Evolutionary conservation across 2,329 filamentous ascomycete genomes (phyloP).

Genomic region (Sarocladium strictum): DNA sequence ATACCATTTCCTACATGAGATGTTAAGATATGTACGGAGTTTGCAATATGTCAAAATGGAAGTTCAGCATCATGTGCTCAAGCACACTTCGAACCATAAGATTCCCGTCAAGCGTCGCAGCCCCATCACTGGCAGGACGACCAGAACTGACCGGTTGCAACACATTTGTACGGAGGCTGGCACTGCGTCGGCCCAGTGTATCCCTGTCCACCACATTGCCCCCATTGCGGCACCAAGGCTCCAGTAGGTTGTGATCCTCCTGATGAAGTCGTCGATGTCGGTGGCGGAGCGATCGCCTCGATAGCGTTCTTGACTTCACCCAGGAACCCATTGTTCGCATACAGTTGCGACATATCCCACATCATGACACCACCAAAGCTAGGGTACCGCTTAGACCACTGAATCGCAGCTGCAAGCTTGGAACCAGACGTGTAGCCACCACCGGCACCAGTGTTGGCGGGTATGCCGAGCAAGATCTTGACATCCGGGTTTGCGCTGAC

Average conservation of each 20-base stretch:
- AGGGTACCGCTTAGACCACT: constrained; percentile 46
- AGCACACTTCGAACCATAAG: background rate
- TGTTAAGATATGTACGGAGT: background rate
- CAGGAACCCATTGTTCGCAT: constrained; percentile 52
- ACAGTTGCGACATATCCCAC: constrained; percentile 61
- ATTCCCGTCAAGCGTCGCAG: background rate
- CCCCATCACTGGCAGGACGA: background rate
- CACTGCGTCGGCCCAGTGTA: constrained; percentile 10
- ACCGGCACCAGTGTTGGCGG: constrained; percentile 48
- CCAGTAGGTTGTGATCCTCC: background rate
- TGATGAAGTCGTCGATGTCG: background rate
- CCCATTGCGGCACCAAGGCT: constrained; percentile 8
- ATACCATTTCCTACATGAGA: background rate
- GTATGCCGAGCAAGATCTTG: constrained; percentile 57
- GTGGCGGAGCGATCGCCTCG: constrained; percentile 10
- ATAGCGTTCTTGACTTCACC: constrained; percentile 33
- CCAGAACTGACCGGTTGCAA: background rate
- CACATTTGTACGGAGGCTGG: constrained; percentile 1
- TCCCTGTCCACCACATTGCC: constrained; percentile 11
- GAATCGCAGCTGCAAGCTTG: constrained; percentile 43
- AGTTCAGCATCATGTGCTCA: background rate
- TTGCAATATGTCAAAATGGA: constrained; percentile 6
- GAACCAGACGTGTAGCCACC: constrained; percentile 46
- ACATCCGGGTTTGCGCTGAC: constrained; percentile 52
- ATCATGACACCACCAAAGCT: constrained; percentile 65